phyloP scores from a whole-genome alignment of 1,284 basidiomycete species.

The Sphaerobolus stellatus region DNA sequence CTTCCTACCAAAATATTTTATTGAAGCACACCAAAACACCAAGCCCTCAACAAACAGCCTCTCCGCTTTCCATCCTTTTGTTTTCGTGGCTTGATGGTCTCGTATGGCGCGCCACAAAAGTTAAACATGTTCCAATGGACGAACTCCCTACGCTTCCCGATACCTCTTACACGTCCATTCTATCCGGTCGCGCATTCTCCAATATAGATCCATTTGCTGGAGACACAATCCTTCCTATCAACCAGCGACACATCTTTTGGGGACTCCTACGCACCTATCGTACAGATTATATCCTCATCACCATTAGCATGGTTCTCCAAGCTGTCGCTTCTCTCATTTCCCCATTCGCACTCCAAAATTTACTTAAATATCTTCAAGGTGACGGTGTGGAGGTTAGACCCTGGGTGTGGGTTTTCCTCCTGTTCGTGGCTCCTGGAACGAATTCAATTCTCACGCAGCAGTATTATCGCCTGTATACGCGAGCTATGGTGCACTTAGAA shows the following conservation, averaged over 20 bases:
- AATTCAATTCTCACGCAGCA: slow-evolving; percentile 11
- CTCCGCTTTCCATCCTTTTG: slow-evolving; percentile 27
- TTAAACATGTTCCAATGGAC: slow-evolving; percentile 31
- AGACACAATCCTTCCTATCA: slow-evolving; percentile 20
- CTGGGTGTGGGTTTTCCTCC: slow-evolving; percentile 36
- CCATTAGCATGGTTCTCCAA: slow-evolving; percentile 15
- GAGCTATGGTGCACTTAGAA: slow-evolving; percentile 40
- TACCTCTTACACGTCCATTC: slow-evolving; percentile 38
- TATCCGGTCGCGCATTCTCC: background rate
- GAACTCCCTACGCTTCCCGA: slow-evolving; percentile 47
- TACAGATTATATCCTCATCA: slow-evolving; percentile 20
- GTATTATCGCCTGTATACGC: slow-evolving; percentile 18
- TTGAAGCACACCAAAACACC: slow-evolving; percentile 26
- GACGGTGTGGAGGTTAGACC: slow-evolving; percentile 29
- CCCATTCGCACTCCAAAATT: slow-evolving; percentile 34
- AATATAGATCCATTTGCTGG: background rate
- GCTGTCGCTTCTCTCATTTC: slow-evolving; percentile 24
- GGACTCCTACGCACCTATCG: slow-evolving; percentile 22
- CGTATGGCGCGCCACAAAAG: slow-evolving; percentile 29
- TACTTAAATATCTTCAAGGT: slow-evolving; percentile 36
- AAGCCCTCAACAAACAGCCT: slow-evolving; percentile 39
- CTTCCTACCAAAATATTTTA: background rate
- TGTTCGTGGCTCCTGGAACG: slow-evolving; percentile 38
- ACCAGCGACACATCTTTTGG: slow-evolving; percentile 34
- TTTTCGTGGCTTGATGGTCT: slow-evolving; percentile 34